Conservation (phyloP, 441 rosid genomes). For the Metrosideros polymorpha region DNA sequence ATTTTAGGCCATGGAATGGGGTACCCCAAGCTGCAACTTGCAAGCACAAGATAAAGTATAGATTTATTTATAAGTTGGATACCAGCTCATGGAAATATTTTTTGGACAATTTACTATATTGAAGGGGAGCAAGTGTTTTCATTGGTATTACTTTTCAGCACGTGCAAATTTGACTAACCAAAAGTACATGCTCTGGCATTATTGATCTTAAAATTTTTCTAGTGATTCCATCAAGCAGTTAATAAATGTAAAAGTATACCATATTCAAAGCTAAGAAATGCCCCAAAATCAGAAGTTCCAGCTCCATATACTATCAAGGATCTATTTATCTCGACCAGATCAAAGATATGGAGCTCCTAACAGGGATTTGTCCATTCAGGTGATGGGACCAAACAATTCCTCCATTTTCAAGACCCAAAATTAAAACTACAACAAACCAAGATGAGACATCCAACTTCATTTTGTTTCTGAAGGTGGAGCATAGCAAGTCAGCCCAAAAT, state of each 20-base stretch:
- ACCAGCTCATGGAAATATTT: neutral
- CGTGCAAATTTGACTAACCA: neutral
- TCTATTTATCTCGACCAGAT: neutral
- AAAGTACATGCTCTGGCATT: neutral
- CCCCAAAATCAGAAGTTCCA: neutral
- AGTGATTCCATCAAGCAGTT: neutral
- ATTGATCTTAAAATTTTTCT: neutral
- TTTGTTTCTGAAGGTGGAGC: neutral
- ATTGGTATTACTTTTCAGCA: neutral
- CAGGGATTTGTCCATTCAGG: neutral
- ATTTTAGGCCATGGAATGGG: neutral
- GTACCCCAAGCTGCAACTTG: neutral
- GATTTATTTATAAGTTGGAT: neutral
- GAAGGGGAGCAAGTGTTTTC: neutral
- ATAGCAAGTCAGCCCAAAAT: neutral
- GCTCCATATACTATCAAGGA: neutral
- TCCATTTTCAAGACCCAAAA: neutral
- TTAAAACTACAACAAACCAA: neutral
- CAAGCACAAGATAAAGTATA: neutral
- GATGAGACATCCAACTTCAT: neutral
- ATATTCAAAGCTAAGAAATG: neutral
- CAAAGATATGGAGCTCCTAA: neutral
- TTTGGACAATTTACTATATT: neutral
- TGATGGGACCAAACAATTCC: neutral
- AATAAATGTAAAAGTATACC: neutral